These are phyloP conservation scores for Hirschioporus abietinus DNA, from an alignment of 768 basidiomycete genomes.

Conservation along the genomic window DNA sequence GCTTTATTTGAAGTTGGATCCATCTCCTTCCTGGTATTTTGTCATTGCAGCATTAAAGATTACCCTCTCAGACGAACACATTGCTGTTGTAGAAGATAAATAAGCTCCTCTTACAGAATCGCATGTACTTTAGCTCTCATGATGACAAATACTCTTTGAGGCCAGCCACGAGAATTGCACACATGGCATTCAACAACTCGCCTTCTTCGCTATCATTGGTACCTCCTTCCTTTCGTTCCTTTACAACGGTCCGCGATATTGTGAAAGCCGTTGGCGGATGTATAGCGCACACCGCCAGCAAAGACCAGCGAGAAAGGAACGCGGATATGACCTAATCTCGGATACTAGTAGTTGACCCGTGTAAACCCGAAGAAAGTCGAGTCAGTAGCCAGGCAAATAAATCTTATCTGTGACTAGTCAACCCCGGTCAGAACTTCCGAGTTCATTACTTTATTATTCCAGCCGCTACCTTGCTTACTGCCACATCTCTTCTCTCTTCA, in stretches of 20 bases:
- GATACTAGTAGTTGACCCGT: no score
- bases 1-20: conserved; percentile 41
- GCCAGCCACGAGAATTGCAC: no score
- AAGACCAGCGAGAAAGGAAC: neutral
- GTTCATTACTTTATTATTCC: neutral
- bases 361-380: neutral
- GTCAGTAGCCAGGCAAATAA: neutral
- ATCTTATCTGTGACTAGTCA: neutral
- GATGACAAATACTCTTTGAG: no score
- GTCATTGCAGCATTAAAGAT: neutral
- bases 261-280: neutral
- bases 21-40: no score
- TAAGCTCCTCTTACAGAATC: no score
- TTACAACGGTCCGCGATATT: neutral
- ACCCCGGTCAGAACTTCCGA: neutral
- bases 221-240: neutral
- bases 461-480: neutral
- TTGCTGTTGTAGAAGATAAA: no score
- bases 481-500: neutral
- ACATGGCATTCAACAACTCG: neutral
- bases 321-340: neutral
- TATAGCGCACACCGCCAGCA: neutral
- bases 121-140: no score
- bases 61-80: no score
- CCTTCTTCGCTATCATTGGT: no score